Conservation (phyloP, 495 filamentous ascomycete species). For the Penicillium coffeae region DNA sequence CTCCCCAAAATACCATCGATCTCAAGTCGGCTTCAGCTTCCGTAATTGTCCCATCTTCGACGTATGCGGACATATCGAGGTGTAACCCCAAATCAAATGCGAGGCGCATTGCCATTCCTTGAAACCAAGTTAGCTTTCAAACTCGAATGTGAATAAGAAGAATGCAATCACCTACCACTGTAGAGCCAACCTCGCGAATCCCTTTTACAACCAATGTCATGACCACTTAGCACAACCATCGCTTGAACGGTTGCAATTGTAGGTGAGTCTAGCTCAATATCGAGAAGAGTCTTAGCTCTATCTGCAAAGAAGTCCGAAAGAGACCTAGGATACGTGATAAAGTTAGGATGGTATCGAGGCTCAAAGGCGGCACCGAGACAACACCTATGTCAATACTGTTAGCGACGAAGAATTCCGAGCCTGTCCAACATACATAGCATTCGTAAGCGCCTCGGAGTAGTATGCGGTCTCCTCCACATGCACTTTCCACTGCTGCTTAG, state of each 20-base stretch:
- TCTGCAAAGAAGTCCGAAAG: conserved; percentile 30
- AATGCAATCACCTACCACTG: conserved; percentile 23
- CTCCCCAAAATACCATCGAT: conserved; percentile 30
- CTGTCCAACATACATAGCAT: conserved; percentile 36
- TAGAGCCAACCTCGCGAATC: conserved; percentile 38
- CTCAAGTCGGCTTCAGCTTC: conserved; percentile 24
- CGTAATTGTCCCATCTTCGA: conserved; percentile 19
- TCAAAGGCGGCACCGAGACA: conserved; percentile 28
- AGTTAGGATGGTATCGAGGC: conserved; percentile 19
- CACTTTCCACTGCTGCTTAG: conserved; percentile 6
- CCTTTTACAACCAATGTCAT: conserved; percentile 22
- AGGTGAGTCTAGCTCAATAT: conserved; percentile 32
- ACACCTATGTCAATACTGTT: too few species aligned
- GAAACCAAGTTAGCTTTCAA: background rate
- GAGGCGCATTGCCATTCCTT: conserved; percentile 39
- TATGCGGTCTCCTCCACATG: conserved; percentile 20
- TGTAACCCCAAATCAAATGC: conserved; percentile 36
- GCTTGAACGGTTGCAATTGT: conserved; percentile 33
- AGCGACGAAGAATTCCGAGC: too few species aligned
- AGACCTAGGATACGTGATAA: conserved; percentile 26
- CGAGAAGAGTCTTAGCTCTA: conserved; percentile 28
- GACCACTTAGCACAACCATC: conserved; percentile 29
- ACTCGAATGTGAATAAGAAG: too few species aligned
- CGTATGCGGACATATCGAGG: conserved; percentile 26
- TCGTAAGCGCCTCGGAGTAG: conserved; percentile 31